Evolutionary conservation across 257 asterid genomes (phyloP).

Genomic region (Perilla frutescens): DNA sequence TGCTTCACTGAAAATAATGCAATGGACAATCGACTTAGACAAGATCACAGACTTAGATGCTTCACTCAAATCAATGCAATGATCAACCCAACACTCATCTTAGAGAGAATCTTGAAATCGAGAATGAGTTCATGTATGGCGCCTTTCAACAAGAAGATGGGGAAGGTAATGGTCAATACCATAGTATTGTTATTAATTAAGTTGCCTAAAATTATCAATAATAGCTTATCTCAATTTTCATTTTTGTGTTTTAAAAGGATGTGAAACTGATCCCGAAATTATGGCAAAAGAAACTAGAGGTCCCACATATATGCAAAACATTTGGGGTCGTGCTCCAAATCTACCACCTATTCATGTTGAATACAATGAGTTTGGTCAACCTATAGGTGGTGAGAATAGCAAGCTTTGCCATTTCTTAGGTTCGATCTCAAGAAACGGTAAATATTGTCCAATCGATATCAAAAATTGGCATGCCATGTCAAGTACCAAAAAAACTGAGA

Average conservation of each 20-base stretch:
- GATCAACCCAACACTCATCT: too few species aligned
- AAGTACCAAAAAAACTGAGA: neutral
- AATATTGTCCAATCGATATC: slow-evolving; percentile 25
- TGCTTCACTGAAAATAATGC: too few species aligned
- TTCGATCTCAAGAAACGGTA: slow-evolving; percentile 25
- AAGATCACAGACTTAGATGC: too few species aligned
- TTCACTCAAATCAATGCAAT: too few species aligned
- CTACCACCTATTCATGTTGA: neutral
- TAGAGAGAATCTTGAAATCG: neutral
- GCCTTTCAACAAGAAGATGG: neutral
- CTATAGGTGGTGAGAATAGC: slow-evolving; percentile 8
- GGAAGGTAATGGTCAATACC: neutral
- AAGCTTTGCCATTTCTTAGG: slow-evolving; percentile 15
- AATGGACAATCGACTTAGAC: too few species aligned
- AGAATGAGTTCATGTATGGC: neutral
- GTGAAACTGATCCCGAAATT: too few species aligned
- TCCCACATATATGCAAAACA: neutral
- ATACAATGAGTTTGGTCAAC: slow-evolving; percentile 9
- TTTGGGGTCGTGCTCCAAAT: slow-evolving; percentile 2
- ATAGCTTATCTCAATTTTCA: too few species aligned
- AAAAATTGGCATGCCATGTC: slow-evolving; percentile 3
- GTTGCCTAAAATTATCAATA: too few species aligned
- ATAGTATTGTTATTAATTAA: too few species aligned
- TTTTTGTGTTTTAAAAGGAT: too few species aligned
- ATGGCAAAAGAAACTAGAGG: neutral